Base-by-base conservation (phyloP, 2,329 filamentous ascomycete species). In the Epichloe sp. region DNA sequence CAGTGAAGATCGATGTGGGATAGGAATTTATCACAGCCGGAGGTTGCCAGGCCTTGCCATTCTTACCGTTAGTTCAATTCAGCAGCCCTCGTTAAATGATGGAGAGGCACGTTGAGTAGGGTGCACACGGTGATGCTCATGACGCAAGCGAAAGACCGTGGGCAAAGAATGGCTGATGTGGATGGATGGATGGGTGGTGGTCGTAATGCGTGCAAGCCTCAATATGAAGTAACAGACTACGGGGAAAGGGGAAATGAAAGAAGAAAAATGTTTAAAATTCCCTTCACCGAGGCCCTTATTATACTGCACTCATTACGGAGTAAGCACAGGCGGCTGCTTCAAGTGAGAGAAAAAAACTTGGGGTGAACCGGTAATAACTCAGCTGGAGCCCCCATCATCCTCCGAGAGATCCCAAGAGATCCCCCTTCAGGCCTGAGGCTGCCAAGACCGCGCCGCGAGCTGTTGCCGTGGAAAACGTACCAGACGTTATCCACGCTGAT, bases 351-450 rank as follows among this genome's bases (percentile, higher is more conserved):
- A 61, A 57, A 38, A 47, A 38, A 31, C 57, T 66, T 64, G 63
- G 63, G 60, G 59, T 58, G 63, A 66, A 65, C 63, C 63, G 63
- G 63, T 57, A 62, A 59, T 57, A 63, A 59, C 57, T 62, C 56
- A 59, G 48, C 47, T 44, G 6, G 38, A 31, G 36, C 43, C 46
- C 46, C 31, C 31, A 10, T 31, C 10, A 31, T 4, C 31, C 10
- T 31, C 31, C 8, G 31, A 31, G 10, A 31, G 3, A 31, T 31
- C 31, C 8, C 31, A 31, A 4, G 31, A 31, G 10, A 10, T 14
- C 47, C 42, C 42, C 44, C 23, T 54, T 53, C 41, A n/a, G 55
- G 64, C 65, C 65, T 67, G 56, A 67, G 65, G 65, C 65, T 62
- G 58, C 61, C 52, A 62, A 37, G 35, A 49, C 19, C 15, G 56